Percentiles rank a stretch among this genome's conserved stretches.
Conservation (phyloP, 768 basidiomycete genomes). For the Mycena haematopus region DNA sequence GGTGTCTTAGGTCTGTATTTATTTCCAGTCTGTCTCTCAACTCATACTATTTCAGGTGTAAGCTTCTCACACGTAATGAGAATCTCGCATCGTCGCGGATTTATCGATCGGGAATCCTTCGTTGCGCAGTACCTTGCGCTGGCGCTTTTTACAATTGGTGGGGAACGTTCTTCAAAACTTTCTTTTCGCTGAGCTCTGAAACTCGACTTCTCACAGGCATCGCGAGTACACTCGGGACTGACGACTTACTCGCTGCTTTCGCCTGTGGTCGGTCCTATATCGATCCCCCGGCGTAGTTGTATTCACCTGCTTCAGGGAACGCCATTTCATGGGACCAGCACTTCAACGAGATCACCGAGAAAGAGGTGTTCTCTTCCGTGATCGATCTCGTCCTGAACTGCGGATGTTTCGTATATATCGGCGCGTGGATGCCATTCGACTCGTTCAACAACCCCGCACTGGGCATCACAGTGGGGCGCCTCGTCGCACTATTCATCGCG, state of each 20-base stretch:
- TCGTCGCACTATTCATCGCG: slow-evolving; percentile 68
- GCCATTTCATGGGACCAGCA: slow-evolving; percentile 94
- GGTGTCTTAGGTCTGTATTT: slow-evolving; percentile 50
- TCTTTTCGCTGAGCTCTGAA: not conserved
- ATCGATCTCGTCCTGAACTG: slow-evolving; percentile 89
- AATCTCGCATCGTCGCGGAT: slow-evolving; percentile 62
- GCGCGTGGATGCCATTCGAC: slow-evolving; percentile 83
- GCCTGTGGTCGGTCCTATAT: slow-evolving; percentile 62
- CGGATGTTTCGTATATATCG: slow-evolving; percentile 82
- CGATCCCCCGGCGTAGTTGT: not conserved
- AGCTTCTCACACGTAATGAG: slow-evolving; percentile 78
- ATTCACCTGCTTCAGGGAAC: slow-evolving; percentile 56
- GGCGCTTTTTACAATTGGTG: slow-evolving; percentile 76
- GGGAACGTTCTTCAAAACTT: not conserved
- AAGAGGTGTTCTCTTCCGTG: slow-evolving; percentile 87
- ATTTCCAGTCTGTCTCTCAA: slow-evolving; percentile 3
- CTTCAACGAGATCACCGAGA: slow-evolving; percentile 81
- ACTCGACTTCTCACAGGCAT: slow-evolving; percentile 36
- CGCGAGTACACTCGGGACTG: slow-evolving; percentile 79
- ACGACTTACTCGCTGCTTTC: slow-evolving; percentile 91
- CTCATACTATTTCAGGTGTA: slow-evolving; percentile 50
- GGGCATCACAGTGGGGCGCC: slow-evolving; percentile 72
- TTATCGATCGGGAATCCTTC: slow-evolving; percentile 84
- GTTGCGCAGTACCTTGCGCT: slow-evolving; percentile 85
- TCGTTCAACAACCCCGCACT: slow-evolving; percentile 61